These are phyloP conservation scores for Marvania coccoides DNA, from an alignment of 139 green algal genomes.

Conservation along the genomic window DNA sequence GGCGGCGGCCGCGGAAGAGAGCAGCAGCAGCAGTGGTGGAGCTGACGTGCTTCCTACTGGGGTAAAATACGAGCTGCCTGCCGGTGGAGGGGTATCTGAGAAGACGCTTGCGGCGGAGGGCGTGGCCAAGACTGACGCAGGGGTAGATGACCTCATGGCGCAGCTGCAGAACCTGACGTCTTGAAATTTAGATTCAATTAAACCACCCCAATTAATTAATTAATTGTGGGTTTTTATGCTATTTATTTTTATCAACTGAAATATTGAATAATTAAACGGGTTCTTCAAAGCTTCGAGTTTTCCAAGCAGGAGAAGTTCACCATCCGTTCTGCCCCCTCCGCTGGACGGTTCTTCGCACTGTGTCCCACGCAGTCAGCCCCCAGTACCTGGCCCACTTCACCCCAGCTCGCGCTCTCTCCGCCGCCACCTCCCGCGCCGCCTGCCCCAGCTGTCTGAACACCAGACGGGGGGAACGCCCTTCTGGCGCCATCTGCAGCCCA, in stretches of 20 bases:
- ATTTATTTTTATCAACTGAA: too few relatives aligned
- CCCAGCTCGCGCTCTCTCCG: neutral
- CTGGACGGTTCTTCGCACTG: neutral
- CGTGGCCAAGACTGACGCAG: conserved; percentile 31
- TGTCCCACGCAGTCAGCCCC: neutral
- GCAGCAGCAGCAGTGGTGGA: neutral
- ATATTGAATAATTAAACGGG: too few relatives aligned
- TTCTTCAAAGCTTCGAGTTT: too few relatives aligned
- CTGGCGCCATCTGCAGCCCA: neutral
- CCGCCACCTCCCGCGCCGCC: neutral
- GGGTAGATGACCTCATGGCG: conserved; percentile 66
- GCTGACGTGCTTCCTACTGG: conserved; percentile 37
- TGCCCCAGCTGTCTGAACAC: neutral
- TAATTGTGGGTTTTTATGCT: too few relatives aligned
- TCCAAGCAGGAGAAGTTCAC: too few relatives aligned
- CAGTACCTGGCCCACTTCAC: neutral
- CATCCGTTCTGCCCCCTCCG: too few relatives aligned
- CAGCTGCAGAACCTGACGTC: conserved; percentile 48
- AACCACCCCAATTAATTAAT: too few relatives aligned
- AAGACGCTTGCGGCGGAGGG: conserved; percentile 33
- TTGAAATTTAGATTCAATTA: too few relatives aligned
- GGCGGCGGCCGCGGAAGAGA: neutral
- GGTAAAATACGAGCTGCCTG: conserved; percentile 48
- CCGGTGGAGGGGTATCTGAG: conserved; percentile 25
- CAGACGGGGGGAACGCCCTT: neutral